Evolutionary conservation across 2,329 filamentous ascomycete species (phyloP).

Genomic region (Diaporthe ampelina): DNA sequence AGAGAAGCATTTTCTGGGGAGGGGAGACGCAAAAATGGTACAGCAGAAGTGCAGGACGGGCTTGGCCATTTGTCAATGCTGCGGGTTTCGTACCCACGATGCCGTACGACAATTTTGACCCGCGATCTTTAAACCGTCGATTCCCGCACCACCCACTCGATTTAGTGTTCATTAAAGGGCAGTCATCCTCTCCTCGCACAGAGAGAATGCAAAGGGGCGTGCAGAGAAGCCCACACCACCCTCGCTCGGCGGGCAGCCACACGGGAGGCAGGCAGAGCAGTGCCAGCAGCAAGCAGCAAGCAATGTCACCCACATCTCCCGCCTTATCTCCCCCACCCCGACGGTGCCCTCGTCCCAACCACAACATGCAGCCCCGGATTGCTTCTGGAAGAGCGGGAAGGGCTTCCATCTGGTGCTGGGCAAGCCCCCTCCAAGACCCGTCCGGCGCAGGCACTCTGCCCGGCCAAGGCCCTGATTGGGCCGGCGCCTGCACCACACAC

Average conservation of each 20-base stretch:
- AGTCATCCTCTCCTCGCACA: conserved; percentile 20
- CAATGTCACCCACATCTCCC: conserved; percentile 16
- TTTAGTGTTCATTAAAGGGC: conserved; percentile 23
- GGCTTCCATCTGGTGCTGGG: conserved; percentile 25
- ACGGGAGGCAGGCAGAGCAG: neutral
- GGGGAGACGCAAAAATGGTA: neutral
- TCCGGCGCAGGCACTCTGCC: conserved; percentile 19
- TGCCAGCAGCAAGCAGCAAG: neutral
- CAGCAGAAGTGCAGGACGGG: neutral
- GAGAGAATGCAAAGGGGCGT: neutral
- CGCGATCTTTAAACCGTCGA: conserved; percentile 30
- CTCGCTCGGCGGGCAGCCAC: neutral
- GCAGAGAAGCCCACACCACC: neutral
- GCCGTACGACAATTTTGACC: conserved; percentile 10
- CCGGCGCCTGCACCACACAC: neutral
- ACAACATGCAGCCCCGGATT: neutral
- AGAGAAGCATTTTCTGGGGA: neutral
- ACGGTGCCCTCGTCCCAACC: neutral
- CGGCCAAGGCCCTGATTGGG: conserved; percentile 1
- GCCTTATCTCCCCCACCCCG: conserved; percentile 27
- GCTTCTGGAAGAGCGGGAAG: conserved; percentile 36
- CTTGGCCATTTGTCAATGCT: neutral
- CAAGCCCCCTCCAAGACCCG: neutral
- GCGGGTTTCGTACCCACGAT: conserved; percentile 18
- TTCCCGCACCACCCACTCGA: conserved; percentile 33